Base-by-base conservation (phyloP, 257 asterid genomes). In the Scutellaria galericulata region DNA sequence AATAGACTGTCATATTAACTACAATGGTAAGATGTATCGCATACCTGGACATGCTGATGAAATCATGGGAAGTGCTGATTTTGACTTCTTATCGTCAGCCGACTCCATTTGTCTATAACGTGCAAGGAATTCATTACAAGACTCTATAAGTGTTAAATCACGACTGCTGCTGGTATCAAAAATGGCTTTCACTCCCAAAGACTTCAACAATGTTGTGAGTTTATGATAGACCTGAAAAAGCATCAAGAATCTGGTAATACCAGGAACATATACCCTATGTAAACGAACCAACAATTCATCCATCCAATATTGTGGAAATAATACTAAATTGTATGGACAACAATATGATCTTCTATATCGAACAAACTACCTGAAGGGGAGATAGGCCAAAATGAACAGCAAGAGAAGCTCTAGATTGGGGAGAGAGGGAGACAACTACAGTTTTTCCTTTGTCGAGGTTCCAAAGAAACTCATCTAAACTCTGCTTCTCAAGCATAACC, bases 21-120 rank as follows among this genome's bases (percentile, higher is more conserved):
- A 50, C 22, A 31, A 52, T 50, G 13, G 51, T 46, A 31, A 18
- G 13, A 41, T 18, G 35, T 50, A 41, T 40, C 14, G 35, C 75
- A 66, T 78, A 95, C 99, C 99, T 70, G 99, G 99, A 71, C 99
- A 95, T 66, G 99, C 89, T 18, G 99, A 95, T 64, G 99, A 83
- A 78, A 95, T 88, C 92, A 95, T 84, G 15, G 98, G 99, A 55
- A 95, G 83, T 12, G 89, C 63, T 58, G 71, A 68, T 58, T 75
- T 79, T 1, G 84, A 68, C 47, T 78, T 85, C 69, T 81, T 86
- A 39, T 68, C 86, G 79, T 74, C 81, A 48, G 83, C 48, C 31
- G 83, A 67, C 46, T 76, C 79, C 64, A 74, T 68, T 76, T 77
- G 80, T 75, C 80, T 87, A 84, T 95, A 95, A 13, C 98, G 95